Base-by-base conservation (phyloP, 306 rosid species). In the Vigna hirtella region DNA sequence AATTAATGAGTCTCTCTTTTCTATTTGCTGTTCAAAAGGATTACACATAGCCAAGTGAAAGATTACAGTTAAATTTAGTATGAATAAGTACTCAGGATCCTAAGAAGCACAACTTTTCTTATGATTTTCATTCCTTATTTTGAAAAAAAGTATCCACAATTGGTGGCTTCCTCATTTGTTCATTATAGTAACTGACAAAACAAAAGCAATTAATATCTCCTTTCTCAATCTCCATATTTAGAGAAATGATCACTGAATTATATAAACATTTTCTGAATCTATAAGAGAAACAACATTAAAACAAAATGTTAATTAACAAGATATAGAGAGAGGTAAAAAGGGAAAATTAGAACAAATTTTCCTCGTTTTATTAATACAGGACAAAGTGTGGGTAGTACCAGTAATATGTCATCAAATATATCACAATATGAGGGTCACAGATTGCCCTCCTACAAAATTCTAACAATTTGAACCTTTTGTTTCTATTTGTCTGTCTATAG, bases 361-460 rank as follows among this genome's bases (percentile, higher is more conserved):
- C 7, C 32, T 81, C 16, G 12, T 72, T 68, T 77, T 68, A 83
- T 77, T 74, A 5, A 56, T 6, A 49, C 30, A 76, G 26, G 12
- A 42, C 66, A 61, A 66, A 28, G 72, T 45, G 43, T 12, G 48
- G 34, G 58, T 61, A 53, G 72, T 72, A 64, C 17, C 68, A 77
- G 45, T 49, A 48, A 12, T 56, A 79, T 83, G 73, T 50, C 1
- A 47, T 14, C 15, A 24, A 22, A 57, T 24, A 22, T 62, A 72
- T 81, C 74, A 79, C 4, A 53, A 15, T 17, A 51, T 66, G 79
- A 81, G 68, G 76, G 66, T 64, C 18, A 43, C 11, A 64, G 73
- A 57, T 58, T 76, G 74, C 81, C 82, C 87, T 74, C 63, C 55
- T 43, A 74, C 36, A 81, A 73, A 52, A 78, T 83, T 61, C 18